phyloP scores from a whole-genome alignment of 306 rosid genomes.

The Fragaria nilgerrensis region DNA sequence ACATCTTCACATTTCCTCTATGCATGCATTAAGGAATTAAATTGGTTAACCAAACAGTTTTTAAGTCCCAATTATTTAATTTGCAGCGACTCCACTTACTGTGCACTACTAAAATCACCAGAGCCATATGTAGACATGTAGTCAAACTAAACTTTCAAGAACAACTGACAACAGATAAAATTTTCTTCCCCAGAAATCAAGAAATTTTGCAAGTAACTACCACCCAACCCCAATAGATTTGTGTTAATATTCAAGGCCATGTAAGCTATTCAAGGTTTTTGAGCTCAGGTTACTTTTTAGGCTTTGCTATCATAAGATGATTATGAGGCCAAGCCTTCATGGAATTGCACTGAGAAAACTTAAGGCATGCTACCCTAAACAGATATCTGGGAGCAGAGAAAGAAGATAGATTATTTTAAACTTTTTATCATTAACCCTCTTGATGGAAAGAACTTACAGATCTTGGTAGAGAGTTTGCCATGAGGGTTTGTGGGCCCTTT shows the following conservation, averaged over 20 bases:
- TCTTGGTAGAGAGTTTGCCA: constrained; percentile 41
- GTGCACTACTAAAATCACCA: background rate
- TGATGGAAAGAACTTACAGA: constrained; percentile 37
- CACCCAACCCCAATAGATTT: background rate
- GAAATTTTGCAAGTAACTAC: background rate
- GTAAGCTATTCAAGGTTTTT: background rate
- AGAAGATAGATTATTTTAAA: constrained; percentile 13
- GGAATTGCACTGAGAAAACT: background rate
- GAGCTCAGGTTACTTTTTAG: background rate
- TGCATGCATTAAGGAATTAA: background rate
- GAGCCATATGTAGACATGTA: background rate
- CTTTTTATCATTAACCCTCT: constrained; percentile 44
- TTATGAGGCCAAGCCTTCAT: background rate
- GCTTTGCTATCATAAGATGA: constrained; percentile 6
- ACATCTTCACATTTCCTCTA: too few species aligned
- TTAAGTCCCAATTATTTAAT: background rate
- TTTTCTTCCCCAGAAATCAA: background rate
- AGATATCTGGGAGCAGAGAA: constrained; percentile 11
- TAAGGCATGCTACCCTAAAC: background rate
- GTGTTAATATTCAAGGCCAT: background rate
- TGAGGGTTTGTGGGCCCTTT: constrained; percentile 65
- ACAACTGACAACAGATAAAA: background rate
- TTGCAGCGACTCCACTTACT: background rate
- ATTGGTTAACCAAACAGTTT: background rate
- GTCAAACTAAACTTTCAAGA: background rate